Evolutionary conservation across 495 filamentous ascomycete genomes (phyloP).

Genomic region (Tuber melanosporum): DNA sequence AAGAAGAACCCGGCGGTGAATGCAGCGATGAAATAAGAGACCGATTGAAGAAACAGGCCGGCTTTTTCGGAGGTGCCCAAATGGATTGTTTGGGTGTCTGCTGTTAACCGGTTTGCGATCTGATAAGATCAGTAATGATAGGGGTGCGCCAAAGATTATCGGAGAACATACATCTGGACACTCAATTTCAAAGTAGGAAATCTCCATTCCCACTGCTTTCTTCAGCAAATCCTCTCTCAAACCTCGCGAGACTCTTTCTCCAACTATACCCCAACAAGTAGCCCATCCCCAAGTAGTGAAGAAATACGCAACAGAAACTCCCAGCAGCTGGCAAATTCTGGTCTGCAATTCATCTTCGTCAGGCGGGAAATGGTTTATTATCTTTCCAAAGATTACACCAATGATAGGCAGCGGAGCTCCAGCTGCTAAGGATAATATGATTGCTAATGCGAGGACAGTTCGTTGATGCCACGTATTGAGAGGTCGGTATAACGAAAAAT

Average conservation of each 20-base stretch:
- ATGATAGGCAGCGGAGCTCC: slow-evolving; percentile 46
- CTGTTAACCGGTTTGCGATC: slow-evolving; percentile 44
- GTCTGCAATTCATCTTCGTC: slow-evolving; percentile 40
- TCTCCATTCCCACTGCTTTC: slow-evolving; percentile 43
- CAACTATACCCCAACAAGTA: slow-evolving; percentile 43
- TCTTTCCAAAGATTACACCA: slow-evolving; percentile 46
- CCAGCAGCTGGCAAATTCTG: slow-evolving; percentile 42
- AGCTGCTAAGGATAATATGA: slow-evolving; percentile 44
- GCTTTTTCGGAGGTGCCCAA: slow-evolving; percentile 50
- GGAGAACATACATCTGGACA: slow-evolving; percentile 40
- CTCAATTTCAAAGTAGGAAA: slow-evolving; percentile 44
- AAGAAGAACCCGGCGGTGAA: slow-evolving; percentile 50
- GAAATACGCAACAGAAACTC: slow-evolving; percentile 45
- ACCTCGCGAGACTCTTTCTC: slow-evolving; percentile 43
- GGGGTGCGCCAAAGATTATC: background rate
- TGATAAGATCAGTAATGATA: slow-evolving; percentile 4
- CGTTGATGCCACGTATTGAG: slow-evolving; percentile 29
- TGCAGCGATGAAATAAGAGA: slow-evolving; percentile 50
- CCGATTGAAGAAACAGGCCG: slow-evolving; percentile 49
- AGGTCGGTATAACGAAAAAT: slow-evolving; percentile 43
- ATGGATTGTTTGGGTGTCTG: slow-evolving; percentile 47
- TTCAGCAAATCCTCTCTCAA: slow-evolving; percentile 40
- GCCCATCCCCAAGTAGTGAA: slow-evolving; percentile 44
- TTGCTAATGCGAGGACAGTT: slow-evolving; percentile 34
- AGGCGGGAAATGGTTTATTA: slow-evolving; percentile 47